phyloP scores from a whole-genome alignment of 1,284 basidiomycete genomes.

The Mycosarcoma maydis region DNA sequence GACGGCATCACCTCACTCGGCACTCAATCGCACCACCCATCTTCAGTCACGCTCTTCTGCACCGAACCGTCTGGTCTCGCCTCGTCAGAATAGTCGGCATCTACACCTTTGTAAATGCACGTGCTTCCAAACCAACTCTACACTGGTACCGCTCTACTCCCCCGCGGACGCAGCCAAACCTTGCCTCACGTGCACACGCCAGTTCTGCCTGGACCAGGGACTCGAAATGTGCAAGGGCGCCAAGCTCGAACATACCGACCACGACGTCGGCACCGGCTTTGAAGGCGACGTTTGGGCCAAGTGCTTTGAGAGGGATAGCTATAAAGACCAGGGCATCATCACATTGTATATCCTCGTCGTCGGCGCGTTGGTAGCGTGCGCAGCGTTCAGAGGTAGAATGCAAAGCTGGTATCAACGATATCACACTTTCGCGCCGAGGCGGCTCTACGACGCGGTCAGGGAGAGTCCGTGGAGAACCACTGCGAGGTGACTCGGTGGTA shows the following conservation, averaged over 20 bases:
- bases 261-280: conserved; percentile 64
- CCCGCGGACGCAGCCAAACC: conserved; percentile 54
- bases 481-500: not conserved
- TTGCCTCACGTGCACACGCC: conserved; percentile 63
- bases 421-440: conserved; percentile 17
- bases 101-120: conserved; percentile 66
- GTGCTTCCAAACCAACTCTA: conserved; percentile 66
- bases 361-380: conserved; percentile 29
- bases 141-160: conserved; percentile 61
- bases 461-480: conserved; percentile 23
- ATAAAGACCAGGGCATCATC: conserved; percentile 63
- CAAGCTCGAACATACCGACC: conserved; percentile 56
- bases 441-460: conserved; percentile 25
- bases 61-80: not conserved
- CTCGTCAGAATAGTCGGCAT: conserved; percentile 9
- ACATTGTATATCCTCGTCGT: conserved; percentile 56
- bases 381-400: conserved; percentile 25
- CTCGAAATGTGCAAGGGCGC: conserved; percentile 63
- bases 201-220: conserved; percentile 65
- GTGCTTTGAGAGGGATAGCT: conserved; percentile 64
- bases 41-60: not conserved
- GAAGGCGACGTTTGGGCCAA: conserved; percentile 67
- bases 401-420: conserved; percentile 22
- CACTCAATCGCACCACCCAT: not conserved
- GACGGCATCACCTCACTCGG: not conserved